Conservation (phyloP, 1,284 basidiomycete species). For the Hemileia vastatrix region DNA sequence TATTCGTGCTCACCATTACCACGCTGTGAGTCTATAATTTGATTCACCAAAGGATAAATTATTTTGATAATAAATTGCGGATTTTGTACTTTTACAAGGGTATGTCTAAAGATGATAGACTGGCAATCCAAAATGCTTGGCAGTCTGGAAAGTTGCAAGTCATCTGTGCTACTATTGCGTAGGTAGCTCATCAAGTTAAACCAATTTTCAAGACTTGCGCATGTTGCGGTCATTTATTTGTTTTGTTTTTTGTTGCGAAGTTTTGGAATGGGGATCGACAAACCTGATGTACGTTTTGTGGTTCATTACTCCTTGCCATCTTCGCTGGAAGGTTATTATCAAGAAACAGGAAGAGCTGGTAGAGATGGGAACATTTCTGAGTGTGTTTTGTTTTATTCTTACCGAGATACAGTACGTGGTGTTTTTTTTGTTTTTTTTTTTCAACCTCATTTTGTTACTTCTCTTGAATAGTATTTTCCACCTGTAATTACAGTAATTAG, state of each 20-base stretch:
- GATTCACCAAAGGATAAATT: no score
- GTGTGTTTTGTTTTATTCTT: slow-evolving; percentile 50
- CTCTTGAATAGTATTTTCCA: no score
- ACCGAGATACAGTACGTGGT: slow-evolving; percentile 15
- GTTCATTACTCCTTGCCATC: slow-evolving; percentile 64
- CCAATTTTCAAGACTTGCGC: no score
- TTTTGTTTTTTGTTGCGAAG: no score
- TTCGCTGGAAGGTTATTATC: slow-evolving; percentile 53
- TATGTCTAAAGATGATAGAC: slow-evolving; percentile 59
- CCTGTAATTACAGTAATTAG: no score
- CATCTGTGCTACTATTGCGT: slow-evolving; percentile 70
- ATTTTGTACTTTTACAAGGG: no score
- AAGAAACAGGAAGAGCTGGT: slow-evolving; percentile 76
- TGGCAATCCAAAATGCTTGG: slow-evolving; percentile 63
- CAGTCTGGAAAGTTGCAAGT: slow-evolving; percentile 62
- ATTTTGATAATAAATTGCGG: no score
- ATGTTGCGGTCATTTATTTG: no score
- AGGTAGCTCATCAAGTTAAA: no score
- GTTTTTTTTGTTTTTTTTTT: no score
- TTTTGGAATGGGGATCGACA: slow-evolving; percentile 98
- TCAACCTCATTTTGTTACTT: no score
- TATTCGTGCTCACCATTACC: slow-evolving; percentile 69
- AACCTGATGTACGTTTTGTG: slow-evolving; percentile 68
- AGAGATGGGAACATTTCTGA: slow-evolving; percentile 59
- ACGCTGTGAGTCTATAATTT: slow-evolving; percentile 59